Evolutionary conservation across 441 rosid species (phyloP).

Genomic region (Corymbia citriodora): DNA sequence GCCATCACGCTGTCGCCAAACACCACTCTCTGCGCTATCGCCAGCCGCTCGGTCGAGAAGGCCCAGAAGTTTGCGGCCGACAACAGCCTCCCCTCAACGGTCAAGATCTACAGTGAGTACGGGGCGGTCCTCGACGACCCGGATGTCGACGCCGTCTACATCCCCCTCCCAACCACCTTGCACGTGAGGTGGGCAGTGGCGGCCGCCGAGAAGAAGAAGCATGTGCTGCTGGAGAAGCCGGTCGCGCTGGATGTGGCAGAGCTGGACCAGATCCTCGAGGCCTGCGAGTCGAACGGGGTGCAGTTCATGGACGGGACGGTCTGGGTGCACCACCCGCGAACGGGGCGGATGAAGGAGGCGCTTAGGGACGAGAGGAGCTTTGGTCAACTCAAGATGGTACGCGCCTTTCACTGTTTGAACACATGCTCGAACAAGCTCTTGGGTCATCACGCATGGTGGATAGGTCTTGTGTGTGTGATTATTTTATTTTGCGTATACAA

Average conservation of each 20-base stretch:
- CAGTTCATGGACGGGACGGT: constrained; percentile 57
- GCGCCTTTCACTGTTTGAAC: neutral
- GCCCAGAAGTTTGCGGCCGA: constrained; percentile 26
- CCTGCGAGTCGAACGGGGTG: constrained; percentile 36
- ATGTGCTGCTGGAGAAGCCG: constrained; percentile 46
- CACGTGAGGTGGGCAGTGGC: constrained; percentile 35
- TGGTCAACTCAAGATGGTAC: constrained; percentile 22
- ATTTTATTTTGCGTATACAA: neutral
- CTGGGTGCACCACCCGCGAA: constrained; percentile 57
- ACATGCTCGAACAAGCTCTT: neutral
- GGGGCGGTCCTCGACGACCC: constrained; percentile 30
- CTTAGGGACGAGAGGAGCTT: constrained; percentile 34
- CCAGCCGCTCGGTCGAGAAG: constrained; percentile 40
- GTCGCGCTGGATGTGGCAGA: constrained; percentile 33
- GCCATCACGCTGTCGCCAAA: constrained; percentile 34
- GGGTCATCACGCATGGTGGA: neutral
- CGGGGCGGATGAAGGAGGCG: constrained; percentile 33
- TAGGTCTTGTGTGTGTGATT: neutral
- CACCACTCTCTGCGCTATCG: constrained; percentile 35
- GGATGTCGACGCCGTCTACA: constrained; percentile 37
- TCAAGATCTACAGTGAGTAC: constrained; percentile 38
- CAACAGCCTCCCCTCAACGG: constrained; percentile 22
- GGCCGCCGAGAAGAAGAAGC: constrained; percentile 40
- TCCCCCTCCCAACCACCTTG: constrained; percentile 34
- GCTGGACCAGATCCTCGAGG: constrained; percentile 29